These are phyloP conservation scores for Inga laurina DNA, from an alignment of 306 rosid species.

Conservation along the genomic window DNA sequence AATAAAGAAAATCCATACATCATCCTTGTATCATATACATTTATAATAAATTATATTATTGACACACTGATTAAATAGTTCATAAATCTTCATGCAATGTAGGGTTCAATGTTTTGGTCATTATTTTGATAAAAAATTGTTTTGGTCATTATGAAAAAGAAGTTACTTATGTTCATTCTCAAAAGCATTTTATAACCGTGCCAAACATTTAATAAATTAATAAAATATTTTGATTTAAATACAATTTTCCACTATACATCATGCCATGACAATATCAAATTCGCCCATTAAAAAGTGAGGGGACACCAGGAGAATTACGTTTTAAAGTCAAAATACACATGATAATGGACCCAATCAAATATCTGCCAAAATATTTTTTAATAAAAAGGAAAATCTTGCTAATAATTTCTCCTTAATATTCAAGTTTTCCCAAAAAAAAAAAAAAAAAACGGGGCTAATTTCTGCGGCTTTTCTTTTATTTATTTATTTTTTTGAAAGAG, in stretches of 20 bases:
- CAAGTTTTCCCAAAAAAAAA: background rate
- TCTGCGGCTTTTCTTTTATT: background rate
- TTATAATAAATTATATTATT: no score
- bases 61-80: background rate
- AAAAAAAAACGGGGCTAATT: background rate
- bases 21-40: background rate
- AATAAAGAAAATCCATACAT: background rate
- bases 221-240: background rate
- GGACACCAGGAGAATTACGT: background rate
- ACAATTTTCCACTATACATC: background rate
- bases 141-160: no score
- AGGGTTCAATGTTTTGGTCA: background rate
- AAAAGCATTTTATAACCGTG: no score
- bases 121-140: no score
- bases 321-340: background rate
- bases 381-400: background rate
- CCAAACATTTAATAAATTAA: no score
- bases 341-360: background rate
- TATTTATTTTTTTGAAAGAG: background rate
- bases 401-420: slow-evolving; percentile 3
- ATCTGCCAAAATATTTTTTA: background rate
- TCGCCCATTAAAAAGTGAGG: background rate
- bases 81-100: background rate
- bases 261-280: background rate
- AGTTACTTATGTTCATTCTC: background rate